A percentile compares a stretch with the other conserved stretches of the same genome.
Conservation (phyloP, 2,329 filamentous ascomycete species). For the Aspergillus sp. region DNA sequence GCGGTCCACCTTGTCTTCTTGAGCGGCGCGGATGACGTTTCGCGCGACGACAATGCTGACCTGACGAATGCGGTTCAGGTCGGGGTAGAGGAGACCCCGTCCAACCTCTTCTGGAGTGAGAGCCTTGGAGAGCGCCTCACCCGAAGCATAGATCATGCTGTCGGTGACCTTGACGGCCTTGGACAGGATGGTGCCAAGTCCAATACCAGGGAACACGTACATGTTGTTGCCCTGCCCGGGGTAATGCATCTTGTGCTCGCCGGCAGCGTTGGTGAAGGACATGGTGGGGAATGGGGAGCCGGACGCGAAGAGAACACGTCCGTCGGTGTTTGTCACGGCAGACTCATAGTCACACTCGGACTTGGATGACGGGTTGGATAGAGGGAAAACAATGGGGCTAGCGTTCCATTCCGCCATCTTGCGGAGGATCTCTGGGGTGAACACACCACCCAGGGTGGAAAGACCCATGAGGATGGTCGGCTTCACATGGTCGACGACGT, state of each 20-base stretch:
- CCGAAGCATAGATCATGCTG: constrained; percentile 95
- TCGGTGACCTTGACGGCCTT: constrained; percentile 86
- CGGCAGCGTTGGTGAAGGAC: constrained; percentile 60
- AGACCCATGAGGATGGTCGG: constrained; percentile 93
- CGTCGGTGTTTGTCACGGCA: constrained; percentile 86
- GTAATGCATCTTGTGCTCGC: constrained; percentile 66
- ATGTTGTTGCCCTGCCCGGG: constrained; percentile 78
- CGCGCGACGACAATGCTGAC: constrained; percentile 83
- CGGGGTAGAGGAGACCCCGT: constrained; percentile 84
- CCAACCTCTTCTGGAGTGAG: constrained; percentile 79
- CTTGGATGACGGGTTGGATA: constrained; percentile 94
- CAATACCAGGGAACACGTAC: constrained; percentile 96
- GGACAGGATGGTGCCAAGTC: constrained; percentile 86
- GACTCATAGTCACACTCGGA: constrained; percentile 97
- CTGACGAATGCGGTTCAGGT: constrained; percentile 86
- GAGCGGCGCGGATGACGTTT: constrained; percentile 89
- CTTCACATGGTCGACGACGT: constrained; percentile 92
- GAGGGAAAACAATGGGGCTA: constrained; percentile 87
- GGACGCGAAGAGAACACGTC: constrained; percentile 88
- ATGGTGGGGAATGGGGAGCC: constrained; percentile 85
- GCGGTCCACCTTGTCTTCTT: constrained; percentile 70
- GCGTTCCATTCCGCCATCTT: constrained; percentile 65
- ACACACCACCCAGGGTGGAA: constrained; percentile 90
- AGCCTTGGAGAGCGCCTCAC: constrained; percentile 73
- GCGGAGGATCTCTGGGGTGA: constrained; percentile 82